A percentile compares a stretch with the other conserved stretches of the same genome.
phyloP scores from a whole-genome alignment of 495 filamentous ascomycete species.

The Penicillium riverlandense region DNA sequence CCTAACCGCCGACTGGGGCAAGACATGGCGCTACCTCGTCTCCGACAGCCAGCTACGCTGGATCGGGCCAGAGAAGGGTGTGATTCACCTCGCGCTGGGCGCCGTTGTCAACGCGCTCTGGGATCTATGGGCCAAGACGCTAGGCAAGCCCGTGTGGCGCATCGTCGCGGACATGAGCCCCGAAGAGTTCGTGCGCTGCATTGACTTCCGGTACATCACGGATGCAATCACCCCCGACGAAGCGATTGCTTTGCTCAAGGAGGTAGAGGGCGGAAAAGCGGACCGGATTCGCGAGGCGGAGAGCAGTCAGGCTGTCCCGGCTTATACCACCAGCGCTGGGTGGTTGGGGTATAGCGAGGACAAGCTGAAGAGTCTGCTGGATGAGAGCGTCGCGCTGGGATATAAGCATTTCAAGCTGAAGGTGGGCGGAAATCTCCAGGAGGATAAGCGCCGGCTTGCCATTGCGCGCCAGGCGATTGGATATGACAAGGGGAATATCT shows the following conservation, averaged over 20 bases:
- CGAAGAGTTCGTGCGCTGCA: constrained; percentile 77
- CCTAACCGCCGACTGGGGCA: constrained; percentile 74
- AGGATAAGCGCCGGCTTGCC: constrained; percentile 58
- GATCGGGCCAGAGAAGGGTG: constrained; percentile 94
- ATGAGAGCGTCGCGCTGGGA: constrained; percentile 65
- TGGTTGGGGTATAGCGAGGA: constrained; percentile 92
- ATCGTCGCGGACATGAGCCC: constrained; percentile 85
- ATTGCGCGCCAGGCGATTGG: constrained; percentile 82
- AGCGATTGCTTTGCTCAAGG: constrained; percentile 62
- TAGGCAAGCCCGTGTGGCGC: constrained; percentile 83
- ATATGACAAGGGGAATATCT: constrained; percentile 75
- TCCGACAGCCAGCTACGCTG: constrained; percentile 85
- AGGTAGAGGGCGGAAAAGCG: constrained; percentile 55
- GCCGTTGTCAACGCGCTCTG: constrained; percentile 90
- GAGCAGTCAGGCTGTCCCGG: constrained; percentile 66
- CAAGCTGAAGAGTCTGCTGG: constrained; percentile 67
- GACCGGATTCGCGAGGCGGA: constrained; percentile 64
- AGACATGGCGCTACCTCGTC: constrained; percentile 87
- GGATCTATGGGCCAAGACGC: constrained; percentile 89
- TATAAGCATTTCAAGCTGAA: constrained; percentile 92
- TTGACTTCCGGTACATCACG: constrained; percentile 91
- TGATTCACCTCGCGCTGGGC: constrained; percentile 86
- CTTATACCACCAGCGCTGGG: constrained; percentile 85
- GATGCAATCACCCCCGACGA: constrained; percentile 85
- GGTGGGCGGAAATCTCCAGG: constrained; percentile 65